A percentile compares a stretch with the other conserved stretches of the same genome.
Conservation (phyloP, 2,329 filamentous ascomycete genomes). For the Talaromyces sp. region DNA sequence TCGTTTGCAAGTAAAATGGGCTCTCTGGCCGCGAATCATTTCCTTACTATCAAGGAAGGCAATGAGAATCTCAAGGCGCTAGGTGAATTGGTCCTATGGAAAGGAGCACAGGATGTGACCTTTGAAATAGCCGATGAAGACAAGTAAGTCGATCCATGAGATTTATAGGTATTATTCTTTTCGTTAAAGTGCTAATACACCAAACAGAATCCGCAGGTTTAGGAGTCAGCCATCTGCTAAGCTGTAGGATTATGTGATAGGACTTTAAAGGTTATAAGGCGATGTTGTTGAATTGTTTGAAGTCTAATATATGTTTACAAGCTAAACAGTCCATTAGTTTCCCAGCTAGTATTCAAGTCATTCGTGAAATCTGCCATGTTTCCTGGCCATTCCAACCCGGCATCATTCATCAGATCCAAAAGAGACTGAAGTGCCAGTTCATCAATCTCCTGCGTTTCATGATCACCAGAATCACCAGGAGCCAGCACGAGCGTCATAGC, state of each 20-base stretch:
- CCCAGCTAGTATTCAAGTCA: conserved; percentile 8
- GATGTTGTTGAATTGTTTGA: not conserved
- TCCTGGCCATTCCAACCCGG: conserved; percentile 23
- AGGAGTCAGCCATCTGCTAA: not conserved
- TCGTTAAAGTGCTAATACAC: not conserved
- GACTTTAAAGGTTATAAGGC: not conserved
- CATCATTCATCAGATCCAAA: conserved; percentile 23
- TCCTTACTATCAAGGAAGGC: conserved; percentile 28
- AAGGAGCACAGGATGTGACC: conserved; percentile 26
- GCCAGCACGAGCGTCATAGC: conserved; percentile 19
- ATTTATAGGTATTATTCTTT: too few species aligned
- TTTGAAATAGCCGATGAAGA: conserved; percentile 27
- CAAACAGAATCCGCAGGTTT: conserved; percentile 7
- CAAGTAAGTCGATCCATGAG: conserved; percentile 15
- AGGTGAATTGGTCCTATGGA: conserved; percentile 27
- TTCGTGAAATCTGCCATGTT: conserved; percentile 19
- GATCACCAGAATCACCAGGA: not conserved
- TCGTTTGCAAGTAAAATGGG: conserved; percentile 30
- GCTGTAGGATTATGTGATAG: not conserved
- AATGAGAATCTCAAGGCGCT: conserved; percentile 24
- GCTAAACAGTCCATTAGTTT: not conserved
- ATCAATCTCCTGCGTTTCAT: conserved; percentile 13
- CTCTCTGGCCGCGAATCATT: conserved; percentile 28
- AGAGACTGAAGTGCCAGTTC: conserved; percentile 22
- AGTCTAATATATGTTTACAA: not conserved